These are phyloP conservation scores for Irpex rosettiformis DNA, from an alignment of 1,284 basidiomycete species.

Conservation along the genomic window DNA sequence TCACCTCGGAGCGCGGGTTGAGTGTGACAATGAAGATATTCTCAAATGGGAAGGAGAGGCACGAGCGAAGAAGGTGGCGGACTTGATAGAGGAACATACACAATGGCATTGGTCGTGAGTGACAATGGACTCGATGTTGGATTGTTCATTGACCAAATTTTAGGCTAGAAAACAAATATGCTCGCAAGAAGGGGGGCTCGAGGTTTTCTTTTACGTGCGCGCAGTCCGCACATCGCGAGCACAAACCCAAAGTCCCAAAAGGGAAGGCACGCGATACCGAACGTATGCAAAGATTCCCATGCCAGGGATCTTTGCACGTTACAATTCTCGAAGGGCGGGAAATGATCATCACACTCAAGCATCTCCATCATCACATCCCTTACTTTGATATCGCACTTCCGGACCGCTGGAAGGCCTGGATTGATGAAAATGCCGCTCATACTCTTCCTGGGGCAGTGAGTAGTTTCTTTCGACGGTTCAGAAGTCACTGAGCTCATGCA, in stretches of 20 bases:
- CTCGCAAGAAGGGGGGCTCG: neutral
- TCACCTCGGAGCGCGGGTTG: neutral
- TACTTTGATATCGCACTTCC: conserved; percentile 8
- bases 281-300: conserved; percentile 6
- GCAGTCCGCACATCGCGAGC: conserved; percentile 1
- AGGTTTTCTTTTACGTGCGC: conserved; percentile 6
- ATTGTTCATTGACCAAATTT: neutral
- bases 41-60: neutral
- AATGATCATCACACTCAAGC: conserved; percentile 1
- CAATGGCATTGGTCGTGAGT: neutral
- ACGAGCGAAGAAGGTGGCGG: neutral
- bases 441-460: conserved; percentile 5
- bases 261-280: neutral
- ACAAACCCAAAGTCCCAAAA: conserved; percentile 4
- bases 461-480: neutral
- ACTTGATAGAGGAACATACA: neutral
- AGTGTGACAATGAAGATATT: neutral
- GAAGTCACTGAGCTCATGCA: no score
- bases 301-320: conserved; percentile 6
- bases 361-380: neutral
- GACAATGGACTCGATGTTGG: neutral
- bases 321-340: neutral
- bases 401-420: conserved; percentile 10
- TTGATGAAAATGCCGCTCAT: neutral
- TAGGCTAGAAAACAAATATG: neutral